Evolutionary conservation across 345 rosid species (phyloP), one percentile per base, ranked within the genome.

Genomic region (Salix caprea): DNA sequence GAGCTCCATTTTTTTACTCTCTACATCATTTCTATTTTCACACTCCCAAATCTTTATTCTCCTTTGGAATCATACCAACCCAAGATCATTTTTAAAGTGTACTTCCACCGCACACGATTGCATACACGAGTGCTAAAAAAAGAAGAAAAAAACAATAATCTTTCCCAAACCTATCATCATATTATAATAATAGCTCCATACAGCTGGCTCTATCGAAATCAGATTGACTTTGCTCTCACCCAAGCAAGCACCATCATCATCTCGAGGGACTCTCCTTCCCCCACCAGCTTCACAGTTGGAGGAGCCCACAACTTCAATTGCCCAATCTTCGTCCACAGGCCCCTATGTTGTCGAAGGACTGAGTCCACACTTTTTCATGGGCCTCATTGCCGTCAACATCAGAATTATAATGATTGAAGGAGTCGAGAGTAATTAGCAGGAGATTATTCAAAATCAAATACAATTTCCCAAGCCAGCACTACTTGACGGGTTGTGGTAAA

Each of bases 181-280:
- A 23, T n/a, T 23, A 23, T 71, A 19, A 67, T 72, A 24, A 76
- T 12, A 26, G 67, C 30, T 26, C 52, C 64, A 46, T 39, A 82
- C 82, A 82, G 78, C 85, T 82, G 82, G 85, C 32, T 79, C 70
- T 66, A 68, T 79, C 73, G 70, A 74, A 58, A 52, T 76, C 62
- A 61, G 30, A 50, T 79, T 79, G 82, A 69, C 78, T 79, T 82
- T 64, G 80, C 58, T 62, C 73, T 10, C 76, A 56, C 58, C 74
- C 67, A 68, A 78, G 71, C 66, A 32, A 54, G 67, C 81, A 74
- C 28, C 71, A 80, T 80, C 79, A 74, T 80, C 60, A 62, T 46
- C 69, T 73, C 42, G 18, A 60, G 71, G 71, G 75, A 77, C 79
- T 77, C 68, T 46, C 54, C 2, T 9, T 50, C 46, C 77, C 77